Percentiles rank a stretch among this genome's conserved stretches.
Conservation (phyloP, 202 grass and related monocot genomes). For the Saccharum hybrid region DNA sequence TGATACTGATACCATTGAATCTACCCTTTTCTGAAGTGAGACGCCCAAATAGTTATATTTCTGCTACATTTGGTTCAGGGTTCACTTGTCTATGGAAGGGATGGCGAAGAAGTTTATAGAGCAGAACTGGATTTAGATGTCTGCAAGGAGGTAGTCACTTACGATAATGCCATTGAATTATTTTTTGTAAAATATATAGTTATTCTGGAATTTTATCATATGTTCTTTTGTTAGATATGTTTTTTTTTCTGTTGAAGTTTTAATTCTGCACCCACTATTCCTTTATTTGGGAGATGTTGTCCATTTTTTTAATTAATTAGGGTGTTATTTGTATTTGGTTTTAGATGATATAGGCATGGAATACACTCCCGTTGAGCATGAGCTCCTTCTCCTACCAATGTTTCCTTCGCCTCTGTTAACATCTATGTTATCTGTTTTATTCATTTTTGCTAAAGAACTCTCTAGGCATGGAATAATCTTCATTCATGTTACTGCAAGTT, state of each 20-base stretch:
- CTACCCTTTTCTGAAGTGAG: not conserved
- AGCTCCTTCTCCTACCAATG: not conserved
- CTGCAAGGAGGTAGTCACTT: constrained; percentile 67
- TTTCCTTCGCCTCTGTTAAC: not conserved
- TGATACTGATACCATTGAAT: not conserved
- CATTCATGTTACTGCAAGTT: not conserved
- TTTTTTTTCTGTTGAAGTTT: not conserved
- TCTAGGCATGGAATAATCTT: not conserved
- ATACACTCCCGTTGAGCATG: not conserved
- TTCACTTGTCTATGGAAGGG: constrained; percentile 76
- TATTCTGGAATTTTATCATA: not conserved
- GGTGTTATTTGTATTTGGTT: constrained; percentile 11
- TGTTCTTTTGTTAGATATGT: constrained; percentile 15
- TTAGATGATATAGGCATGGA: constrained; percentile 23
- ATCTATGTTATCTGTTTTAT: constrained; percentile 2
- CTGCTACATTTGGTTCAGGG: constrained; percentile 57
- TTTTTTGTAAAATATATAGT: constrained; percentile 18
- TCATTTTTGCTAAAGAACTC: not conserved
- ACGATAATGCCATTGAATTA: constrained; percentile 26
- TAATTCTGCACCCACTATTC: not conserved
- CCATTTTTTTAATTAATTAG: not conserved
- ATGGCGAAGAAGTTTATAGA: constrained; percentile 72
- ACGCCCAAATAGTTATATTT: constrained; percentile 14
- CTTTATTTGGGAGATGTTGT: constrained; percentile 26
- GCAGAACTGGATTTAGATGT: constrained; percentile 69